Evolutionary conservation across 148 eudicot genomes (phyloP).

Genomic region (Rheum nobile): DNA sequence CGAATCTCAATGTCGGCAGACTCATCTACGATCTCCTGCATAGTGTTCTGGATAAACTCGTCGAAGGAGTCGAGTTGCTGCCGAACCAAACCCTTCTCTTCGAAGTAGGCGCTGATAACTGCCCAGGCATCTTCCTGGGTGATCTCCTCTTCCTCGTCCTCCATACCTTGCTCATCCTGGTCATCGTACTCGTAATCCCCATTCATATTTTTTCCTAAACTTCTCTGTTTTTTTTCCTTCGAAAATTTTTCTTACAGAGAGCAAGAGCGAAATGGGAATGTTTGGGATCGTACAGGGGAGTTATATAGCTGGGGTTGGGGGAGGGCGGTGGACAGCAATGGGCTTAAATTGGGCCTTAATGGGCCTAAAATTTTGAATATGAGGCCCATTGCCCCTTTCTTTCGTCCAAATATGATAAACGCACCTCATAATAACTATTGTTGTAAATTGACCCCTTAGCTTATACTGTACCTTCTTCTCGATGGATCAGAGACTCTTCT

Average conservation of each 20-base stretch:
- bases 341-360: not conserved
- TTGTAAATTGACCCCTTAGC: too few species aligned
- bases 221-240: not conserved
- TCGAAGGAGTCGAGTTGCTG: conserved; percentile 94
- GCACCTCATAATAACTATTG: too few species aligned
- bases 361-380: not conserved
- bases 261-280: not conserved
- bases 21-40: conserved; percentile 97
- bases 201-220: conserved; percentile 4
- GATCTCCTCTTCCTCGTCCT: conserved; percentile 70
- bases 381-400: too few species aligned
- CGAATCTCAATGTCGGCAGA: conserved; percentile 89
- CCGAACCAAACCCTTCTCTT: conserved; percentile 83
- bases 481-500: too few species aligned
- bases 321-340: not conserved
- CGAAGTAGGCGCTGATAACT: conserved; percentile 86
- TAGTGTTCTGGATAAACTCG: conserved; percentile 95
- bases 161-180: conserved; percentile 10
- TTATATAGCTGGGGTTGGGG: conserved; percentile 1
- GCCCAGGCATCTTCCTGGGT: conserved; percentile 98
- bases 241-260: not conserved
- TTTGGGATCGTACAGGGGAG: not conserved
- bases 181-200: conserved; percentile 18
- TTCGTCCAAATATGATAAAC: too few species aligned
- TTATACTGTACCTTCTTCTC: too few species aligned